Conservation (phyloP, 352 stramenopile species). For the Phytophthora hibernalis region DNA sequence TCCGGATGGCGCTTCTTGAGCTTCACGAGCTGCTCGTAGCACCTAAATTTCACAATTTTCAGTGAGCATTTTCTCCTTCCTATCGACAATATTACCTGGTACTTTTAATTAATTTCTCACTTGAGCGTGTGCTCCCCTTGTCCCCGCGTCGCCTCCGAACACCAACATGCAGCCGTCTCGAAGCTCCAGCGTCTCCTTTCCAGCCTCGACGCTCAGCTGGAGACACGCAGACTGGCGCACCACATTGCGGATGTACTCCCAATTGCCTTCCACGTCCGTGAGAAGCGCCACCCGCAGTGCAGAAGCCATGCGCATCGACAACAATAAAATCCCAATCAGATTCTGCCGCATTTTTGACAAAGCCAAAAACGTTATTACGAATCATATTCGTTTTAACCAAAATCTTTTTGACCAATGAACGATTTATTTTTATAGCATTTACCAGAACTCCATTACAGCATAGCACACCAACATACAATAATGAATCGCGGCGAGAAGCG, state of each 20-base stretch:
- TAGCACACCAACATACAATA: not conserved
- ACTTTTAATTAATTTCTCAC: slow-evolving; percentile 29
- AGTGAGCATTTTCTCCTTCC: not conserved
- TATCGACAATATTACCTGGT: not conserved
- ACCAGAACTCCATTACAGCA: not conserved
- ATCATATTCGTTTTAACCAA: too few relatives aligned
- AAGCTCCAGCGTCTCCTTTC: slow-evolving; percentile 57
- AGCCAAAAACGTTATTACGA: too few relatives aligned
- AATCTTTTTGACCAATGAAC: slow-evolving; percentile 21
- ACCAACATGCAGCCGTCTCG: slow-evolving; percentile 83
- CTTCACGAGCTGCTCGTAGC: slow-evolving; percentile 83
- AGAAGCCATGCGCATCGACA: slow-evolving; percentile 17
- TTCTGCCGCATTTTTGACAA: not conserved
- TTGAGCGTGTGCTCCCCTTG: slow-evolving; percentile 91
- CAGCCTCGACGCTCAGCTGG: slow-evolving; percentile 35
- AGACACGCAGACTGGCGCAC: slow-evolving; percentile 70
- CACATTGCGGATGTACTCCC: slow-evolving; percentile 76
- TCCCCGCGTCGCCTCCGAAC: slow-evolving; percentile 92
- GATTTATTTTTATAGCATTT: slow-evolving; percentile 14
- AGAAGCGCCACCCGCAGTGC: slow-evolving; percentile 67
- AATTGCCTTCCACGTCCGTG: slow-evolving; percentile 87
- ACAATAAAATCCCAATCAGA: slow-evolving; percentile 12
- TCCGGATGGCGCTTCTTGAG: slow-evolving; percentile 90
- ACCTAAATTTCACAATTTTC: slow-evolving; percentile 34
- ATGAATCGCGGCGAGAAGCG: slow-evolving; percentile 10